These are phyloP conservation scores for Lagerstroemia speciosa DNA, from an alignment of 345 rosid species.

Conservation along the genomic window DNA sequence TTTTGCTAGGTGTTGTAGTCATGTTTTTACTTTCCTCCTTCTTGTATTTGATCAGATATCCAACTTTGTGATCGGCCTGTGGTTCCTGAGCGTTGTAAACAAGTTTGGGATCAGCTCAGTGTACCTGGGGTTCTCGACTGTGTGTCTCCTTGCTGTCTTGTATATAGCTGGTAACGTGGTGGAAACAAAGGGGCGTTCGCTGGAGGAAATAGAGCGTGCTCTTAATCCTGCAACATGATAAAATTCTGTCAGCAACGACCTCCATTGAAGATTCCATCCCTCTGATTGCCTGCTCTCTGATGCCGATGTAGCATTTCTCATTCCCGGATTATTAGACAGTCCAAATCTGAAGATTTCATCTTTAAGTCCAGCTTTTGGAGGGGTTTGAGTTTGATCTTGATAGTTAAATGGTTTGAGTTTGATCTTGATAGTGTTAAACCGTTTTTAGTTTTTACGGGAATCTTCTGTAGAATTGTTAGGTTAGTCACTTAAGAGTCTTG, in stretches of 20 bases:
- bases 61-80: constrained; percentile 85
- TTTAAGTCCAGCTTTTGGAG: neutral
- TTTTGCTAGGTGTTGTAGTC: neutral
- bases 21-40: neutral
- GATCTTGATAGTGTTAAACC: too few species aligned
- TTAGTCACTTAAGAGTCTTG: neutral
- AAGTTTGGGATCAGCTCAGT: constrained; percentile 90
- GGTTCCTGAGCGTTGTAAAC: constrained; percentile 82
- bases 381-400: neutral
- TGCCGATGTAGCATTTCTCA: neutral
- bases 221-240: constrained; percentile 42
- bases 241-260: neutral
- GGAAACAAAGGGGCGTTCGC: constrained; percentile 91
- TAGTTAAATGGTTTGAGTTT: neutral
- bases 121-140: constrained; percentile 66
- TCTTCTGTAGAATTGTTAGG: neutral
- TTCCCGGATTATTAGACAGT: too few species aligned
- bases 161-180: constrained; percentile 75
- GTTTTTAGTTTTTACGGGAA: neutral
- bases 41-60: constrained; percentile 45
- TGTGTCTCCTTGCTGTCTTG: constrained; percentile 74
- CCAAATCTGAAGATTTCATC: neutral
- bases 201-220: constrained; percentile 91
- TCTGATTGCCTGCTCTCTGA: too few species aligned
- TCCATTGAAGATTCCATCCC: neutral